Evolutionary conservation across 805 yeast species (phyloP).

Genomic region (Yarrowia divulgata): DNA sequence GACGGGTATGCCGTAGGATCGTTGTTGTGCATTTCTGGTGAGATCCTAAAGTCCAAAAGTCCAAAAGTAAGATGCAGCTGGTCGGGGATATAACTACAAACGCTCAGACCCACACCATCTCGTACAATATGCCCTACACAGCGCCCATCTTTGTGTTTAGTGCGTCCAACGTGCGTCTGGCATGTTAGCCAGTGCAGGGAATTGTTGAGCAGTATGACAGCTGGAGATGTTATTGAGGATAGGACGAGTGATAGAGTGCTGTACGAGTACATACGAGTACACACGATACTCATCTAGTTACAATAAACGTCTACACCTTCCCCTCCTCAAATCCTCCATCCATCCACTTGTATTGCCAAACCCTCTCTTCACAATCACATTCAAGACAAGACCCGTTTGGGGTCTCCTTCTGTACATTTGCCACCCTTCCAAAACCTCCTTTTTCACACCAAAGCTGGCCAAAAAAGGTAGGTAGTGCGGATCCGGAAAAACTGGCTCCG

Average conservation of each 20-base stretch:
- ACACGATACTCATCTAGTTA: no score
- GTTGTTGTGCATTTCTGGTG: slow-evolving; percentile 10
- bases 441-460: not conserved
- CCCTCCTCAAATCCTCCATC: not conserved
- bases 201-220: not conserved
- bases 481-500: slow-evolving; percentile 30
- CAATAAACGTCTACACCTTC: no score
- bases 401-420: slow-evolving; percentile 1
- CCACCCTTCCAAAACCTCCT: slow-evolving; percentile 8
- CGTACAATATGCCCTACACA: slow-evolving; percentile 25
- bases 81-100: slow-evolving; percentile 6
- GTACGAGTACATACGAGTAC: no score
- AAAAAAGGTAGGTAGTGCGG: slow-evolving; percentile 1
- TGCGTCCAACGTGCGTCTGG: not conserved
- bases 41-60: no score
- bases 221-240: no score
- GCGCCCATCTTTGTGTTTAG: not conserved
- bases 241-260: no score
- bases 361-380: not conserved
- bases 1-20: slow-evolving; percentile 15
- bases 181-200: not conserved
- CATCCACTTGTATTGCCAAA: no score
- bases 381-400: not conserved
- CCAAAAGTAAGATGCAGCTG: not conserved
- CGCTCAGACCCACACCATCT: not conserved